Evolutionary conservation across 768 basidiomycete species (phyloP), one percentile per base, ranked within the genome.

Genomic region (Russula ochroleuca): DNA sequence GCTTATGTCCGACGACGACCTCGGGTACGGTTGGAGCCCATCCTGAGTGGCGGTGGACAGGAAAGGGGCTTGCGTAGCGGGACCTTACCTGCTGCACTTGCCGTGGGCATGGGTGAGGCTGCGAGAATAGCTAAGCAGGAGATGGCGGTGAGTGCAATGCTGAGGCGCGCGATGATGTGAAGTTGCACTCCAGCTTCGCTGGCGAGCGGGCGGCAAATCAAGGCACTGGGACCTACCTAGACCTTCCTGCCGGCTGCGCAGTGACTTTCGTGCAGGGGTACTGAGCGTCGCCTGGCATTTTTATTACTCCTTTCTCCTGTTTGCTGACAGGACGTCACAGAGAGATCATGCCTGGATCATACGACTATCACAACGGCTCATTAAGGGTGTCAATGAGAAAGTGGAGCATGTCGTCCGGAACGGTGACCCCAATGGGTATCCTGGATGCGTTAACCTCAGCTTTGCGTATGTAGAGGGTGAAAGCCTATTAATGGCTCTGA

Each of bases 381-480:
- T 96, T 68, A 73, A 84, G 41, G 85, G 86, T 63, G 91, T 99
- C 74, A 89, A 90, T 63, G 79, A 85, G 2, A 80, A 89, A 68
- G 89, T 98, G 23, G 92, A 94, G 67, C 86, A 91, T 68, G 93
- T 99, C 61, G 86, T 96, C 49, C 86, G 97, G 43, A 99, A 99
- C 71, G 97, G 97, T 14, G 96, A 98, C 72, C 77, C 81, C 0
- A 80, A 87, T 62, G 97, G 97, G 23, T 99, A 96, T 75, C 87
- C 94, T 0, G 97, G 97, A 45, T 99, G 97, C 73, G 84, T 98
- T 73, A 98, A 98, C 75, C 81, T 98, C 48, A 92, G 90, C 67
- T 98, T 98, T 73, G 85, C 94, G 3, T 98, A 97, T 72, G 94
- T 98, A 41, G 96, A 98, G 74, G 96, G 96, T 25, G 96, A 98